Evolutionary conservation across 768 basidiomycete species (phyloP).

Genomic region (Piloderma croceum): DNA sequence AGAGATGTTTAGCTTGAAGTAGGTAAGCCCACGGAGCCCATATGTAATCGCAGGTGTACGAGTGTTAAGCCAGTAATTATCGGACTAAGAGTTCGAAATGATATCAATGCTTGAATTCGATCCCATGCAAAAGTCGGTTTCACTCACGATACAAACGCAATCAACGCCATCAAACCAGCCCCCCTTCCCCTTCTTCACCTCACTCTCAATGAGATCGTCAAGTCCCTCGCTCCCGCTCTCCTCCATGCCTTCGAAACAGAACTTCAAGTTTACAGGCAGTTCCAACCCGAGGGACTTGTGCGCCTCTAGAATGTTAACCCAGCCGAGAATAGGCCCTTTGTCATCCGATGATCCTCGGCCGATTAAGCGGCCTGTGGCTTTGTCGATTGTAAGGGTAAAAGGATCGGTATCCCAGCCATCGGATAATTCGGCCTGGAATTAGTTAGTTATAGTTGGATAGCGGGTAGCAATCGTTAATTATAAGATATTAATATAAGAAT

Average conservation of each 20-base stretch:
- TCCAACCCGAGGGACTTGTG: slow-evolving; percentile 45
- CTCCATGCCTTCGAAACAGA: slow-evolving; percentile 80
- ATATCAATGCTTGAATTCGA: background rate
- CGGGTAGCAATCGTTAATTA: background rate
- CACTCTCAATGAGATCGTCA: slow-evolving; percentile 56
- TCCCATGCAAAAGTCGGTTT: background rate
- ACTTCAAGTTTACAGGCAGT: slow-evolving; percentile 65
- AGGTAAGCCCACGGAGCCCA: slow-evolving; percentile 62
- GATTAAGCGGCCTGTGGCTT: slow-evolving; percentile 42
- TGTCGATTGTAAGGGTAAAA: slow-evolving; percentile 42
- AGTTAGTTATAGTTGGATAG: background rate
- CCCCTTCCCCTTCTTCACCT: slow-evolving; percentile 44
- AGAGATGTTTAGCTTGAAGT: slow-evolving; percentile 55
- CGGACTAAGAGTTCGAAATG: slow-evolving; percentile 32
- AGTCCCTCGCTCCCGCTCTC: slow-evolving; percentile 66
- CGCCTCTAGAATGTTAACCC: slow-evolving; percentile 68
- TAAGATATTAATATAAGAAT: too few relatives aligned
- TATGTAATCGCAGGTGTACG: slow-evolving; percentile 56
- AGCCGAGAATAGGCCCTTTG: slow-evolving; percentile 62
- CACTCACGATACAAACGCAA: slow-evolving; percentile 62
- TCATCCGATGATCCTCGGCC: slow-evolving; percentile 69
- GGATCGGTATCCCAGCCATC: slow-evolving; percentile 69
- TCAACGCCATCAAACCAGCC: slow-evolving; percentile 62
- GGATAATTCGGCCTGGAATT: slow-evolving; percentile 33
- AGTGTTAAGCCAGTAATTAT: slow-evolving; percentile 68